Percentiles rank a stretch among this genome's conserved stretches.
Evolutionary conservation across 306 rosid genomes (phyloP).

Genomic region (Amphicarpaea edgeworthii): DNA sequence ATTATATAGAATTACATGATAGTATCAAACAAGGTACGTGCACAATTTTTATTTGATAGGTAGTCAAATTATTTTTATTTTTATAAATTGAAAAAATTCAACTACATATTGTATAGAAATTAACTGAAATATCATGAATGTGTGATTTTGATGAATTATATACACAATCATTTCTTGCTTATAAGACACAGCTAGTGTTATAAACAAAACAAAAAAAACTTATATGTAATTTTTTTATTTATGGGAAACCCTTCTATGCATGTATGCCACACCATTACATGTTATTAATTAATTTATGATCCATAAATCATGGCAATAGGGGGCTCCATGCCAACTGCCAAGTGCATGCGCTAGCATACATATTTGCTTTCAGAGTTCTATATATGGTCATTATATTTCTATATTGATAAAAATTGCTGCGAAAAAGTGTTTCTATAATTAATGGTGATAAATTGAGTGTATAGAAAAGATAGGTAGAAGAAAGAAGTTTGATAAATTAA

Average conservation of each 20-base stretch:
- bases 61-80: neutral
- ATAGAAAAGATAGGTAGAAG: neutral
- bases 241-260: no score
- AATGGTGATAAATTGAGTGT: neutral
- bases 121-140: neutral
- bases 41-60: neutral
- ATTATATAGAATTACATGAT: neutral
- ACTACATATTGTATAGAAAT: neutral
- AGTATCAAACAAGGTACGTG: no score
- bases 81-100: neutral
- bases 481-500: neutral
- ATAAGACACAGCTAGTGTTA: constrained; percentile 9
- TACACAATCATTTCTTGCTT: constrained; percentile 8
- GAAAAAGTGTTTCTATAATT: neutral
- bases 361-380: constrained; percentile 24
- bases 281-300: neutral
- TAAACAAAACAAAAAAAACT: neutral
- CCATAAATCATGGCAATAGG: constrained; percentile 23
- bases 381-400: constrained; percentile 11
- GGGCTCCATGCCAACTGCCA: constrained; percentile 36
- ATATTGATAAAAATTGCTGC: constrained; percentile 27
- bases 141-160: no score
- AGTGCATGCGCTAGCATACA: no score
- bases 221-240: neutral
- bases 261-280: neutral